These are phyloP conservation scores for Paraphaeosphaeria sporulosa DNA, from an alignment of 2,329 filamentous ascomycete genomes.

Conservation along the genomic window DNA sequence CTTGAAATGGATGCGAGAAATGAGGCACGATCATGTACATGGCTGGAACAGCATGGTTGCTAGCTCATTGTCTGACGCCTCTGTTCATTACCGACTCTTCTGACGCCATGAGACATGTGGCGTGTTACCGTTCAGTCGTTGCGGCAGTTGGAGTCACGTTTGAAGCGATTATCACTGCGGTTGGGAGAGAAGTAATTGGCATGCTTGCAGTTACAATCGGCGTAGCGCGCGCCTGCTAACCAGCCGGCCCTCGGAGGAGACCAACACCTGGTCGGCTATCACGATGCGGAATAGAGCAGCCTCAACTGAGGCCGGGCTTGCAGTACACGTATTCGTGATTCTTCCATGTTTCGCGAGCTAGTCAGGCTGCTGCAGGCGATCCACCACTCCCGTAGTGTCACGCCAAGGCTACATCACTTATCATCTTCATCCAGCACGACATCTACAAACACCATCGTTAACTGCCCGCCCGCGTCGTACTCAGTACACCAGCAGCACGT, in stretches of 20 bases:
- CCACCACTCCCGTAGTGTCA: conserved; percentile 14
- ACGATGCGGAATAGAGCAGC: background rate
- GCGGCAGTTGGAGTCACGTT: background rate
- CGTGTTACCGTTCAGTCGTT: background rate
- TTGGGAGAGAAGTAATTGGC: background rate
- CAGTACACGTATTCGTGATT: background rate
- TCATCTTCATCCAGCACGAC: conserved; percentile 21
- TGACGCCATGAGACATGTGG: background rate
- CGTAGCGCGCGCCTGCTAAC: background rate
- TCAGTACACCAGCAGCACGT: conserved; percentile 5
- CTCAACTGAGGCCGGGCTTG: background rate
- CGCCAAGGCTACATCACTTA: conserved; percentile 24
- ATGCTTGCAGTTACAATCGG: background rate
- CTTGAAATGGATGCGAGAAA: background rate
- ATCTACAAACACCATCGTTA: conserved; percentile 20
- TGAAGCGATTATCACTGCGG: background rate
- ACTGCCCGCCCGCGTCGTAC: background rate
- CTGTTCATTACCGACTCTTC: background rate
- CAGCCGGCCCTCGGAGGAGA: background rate
- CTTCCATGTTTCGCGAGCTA: background rate
- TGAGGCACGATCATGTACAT: background rate
- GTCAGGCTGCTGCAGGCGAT: conserved; percentile 3
- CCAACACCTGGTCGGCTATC: background rate
- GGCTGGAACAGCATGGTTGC: background rate
- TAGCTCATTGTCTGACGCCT: background rate